These are phyloP conservation scores for Groenewaldozyma salmanticensis DNA, from an alignment of 805 yeast species.

Conservation along the genomic window DNA sequence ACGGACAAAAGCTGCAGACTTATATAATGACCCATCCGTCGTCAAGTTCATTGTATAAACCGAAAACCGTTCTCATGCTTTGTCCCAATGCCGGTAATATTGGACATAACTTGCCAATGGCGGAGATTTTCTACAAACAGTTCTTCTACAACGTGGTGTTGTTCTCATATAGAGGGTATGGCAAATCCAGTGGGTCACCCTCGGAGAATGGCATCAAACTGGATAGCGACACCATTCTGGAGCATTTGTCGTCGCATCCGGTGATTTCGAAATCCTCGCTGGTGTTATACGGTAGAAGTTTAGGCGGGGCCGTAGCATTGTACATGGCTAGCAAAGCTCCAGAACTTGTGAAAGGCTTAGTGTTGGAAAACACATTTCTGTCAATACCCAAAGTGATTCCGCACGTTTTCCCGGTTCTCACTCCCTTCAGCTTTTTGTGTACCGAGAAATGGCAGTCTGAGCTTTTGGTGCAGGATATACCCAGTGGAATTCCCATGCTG, in stretches of 20 bases:
- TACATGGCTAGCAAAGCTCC: conserved; percentile 50
- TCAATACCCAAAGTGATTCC: conserved; percentile 52
- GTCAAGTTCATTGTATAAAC: too few relatives aligned
- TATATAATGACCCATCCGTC: conserved; percentile 41
- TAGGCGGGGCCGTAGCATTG: conserved; percentile 93
- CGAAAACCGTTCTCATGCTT: conserved; percentile 68
- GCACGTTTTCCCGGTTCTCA: conserved; percentile 61
- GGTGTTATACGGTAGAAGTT: conserved; percentile 74
- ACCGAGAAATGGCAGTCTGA: conserved; percentile 83
- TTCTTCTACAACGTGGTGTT: conserved; percentile 71
- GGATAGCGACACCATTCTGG: conserved; percentile 69
- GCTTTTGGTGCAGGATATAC: conserved; percentile 40
- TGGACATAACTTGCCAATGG: conserved; percentile 81
- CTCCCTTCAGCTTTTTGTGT: conserved; percentile 48
- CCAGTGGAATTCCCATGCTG: conserved; percentile 50
- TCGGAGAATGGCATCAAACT: conserved; percentile 68
- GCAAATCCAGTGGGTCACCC: conserved; percentile 66
- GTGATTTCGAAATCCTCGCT: conserved; percentile 45
- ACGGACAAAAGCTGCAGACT: conserved; percentile 59
- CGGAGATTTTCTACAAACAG: conserved; percentile 53
- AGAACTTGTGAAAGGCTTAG: conserved; percentile 47
- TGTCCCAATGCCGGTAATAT: conserved; percentile 96
- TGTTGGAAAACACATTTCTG: conserved; percentile 81
- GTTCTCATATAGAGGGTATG: conserved; percentile 88
- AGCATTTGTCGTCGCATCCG: conserved; percentile 44